A percentile compares a stretch with the other conserved stretches of the same genome.
Evolutionary conservation across 495 filamentous ascomycete species (phyloP).

Genomic region (Entonaema liquescens): DNA sequence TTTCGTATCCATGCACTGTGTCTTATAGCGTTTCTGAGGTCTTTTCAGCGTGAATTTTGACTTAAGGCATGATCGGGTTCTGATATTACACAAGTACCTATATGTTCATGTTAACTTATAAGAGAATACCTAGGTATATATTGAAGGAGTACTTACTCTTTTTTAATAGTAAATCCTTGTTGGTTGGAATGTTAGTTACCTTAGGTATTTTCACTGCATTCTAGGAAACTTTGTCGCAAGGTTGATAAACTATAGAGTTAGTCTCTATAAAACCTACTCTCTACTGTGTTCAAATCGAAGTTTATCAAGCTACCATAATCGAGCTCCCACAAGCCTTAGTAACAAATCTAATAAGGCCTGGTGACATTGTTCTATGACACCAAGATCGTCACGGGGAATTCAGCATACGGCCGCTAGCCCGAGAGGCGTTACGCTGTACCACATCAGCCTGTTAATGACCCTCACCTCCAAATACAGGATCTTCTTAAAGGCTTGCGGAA

Average conservation of each 20-base stretch:
- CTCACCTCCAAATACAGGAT: not conserved
- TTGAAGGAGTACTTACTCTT: no score
- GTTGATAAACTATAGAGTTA: not conserved
- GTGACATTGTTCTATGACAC: not conserved
- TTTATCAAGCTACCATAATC: not conserved
- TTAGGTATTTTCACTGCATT: not conserved
- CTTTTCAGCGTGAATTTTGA: not conserved
- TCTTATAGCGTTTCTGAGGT: not conserved
- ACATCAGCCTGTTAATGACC: conserved; percentile 1
- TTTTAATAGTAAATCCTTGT: no score
- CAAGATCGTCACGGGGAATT: not conserved
- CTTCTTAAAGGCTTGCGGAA: not conserved
- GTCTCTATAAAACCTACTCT: not conserved
- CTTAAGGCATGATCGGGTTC: not conserved
- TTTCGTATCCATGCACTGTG: not conserved
- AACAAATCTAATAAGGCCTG: not conserved
- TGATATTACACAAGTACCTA: not conserved
- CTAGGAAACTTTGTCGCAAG: not conserved
- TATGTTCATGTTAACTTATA: not conserved
- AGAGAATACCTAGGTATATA: no score
- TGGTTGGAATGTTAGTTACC: no score
- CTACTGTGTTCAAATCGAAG: not conserved
- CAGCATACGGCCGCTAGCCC: conserved; percentile 3
- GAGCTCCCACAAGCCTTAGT: not conserved
- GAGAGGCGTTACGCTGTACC: conserved; percentile 15